These are phyloP conservation scores for Plenodomus lindquistii DNA, from an alignment of 2,329 filamentous ascomycete species.

Conservation along the genomic window DNA sequence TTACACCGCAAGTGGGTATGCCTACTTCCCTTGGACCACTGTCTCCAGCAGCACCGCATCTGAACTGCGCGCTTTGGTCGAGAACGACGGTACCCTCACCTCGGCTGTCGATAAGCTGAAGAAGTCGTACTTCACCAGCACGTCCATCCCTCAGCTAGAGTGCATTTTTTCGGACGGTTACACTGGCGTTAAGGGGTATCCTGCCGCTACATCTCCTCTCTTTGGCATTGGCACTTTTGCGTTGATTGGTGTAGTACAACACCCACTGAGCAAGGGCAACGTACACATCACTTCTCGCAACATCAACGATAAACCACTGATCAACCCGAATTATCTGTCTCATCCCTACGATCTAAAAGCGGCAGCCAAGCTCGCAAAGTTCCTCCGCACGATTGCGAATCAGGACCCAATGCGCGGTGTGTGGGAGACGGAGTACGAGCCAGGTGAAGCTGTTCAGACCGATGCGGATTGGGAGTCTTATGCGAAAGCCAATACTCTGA, in stretches of 20 bases:
- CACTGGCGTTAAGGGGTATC: constrained; percentile 46
- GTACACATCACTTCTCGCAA: constrained; percentile 29
- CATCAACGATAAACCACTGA: constrained; percentile 26
- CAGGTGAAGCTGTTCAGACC: constrained; percentile 29
- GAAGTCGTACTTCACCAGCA: constrained; percentile 39
- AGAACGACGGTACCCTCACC: constrained; percentile 15
- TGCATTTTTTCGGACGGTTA: constrained; percentile 53
- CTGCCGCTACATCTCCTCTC: constrained; percentile 26
- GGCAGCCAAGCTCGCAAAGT: constrained; percentile 19
- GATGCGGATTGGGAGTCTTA: constrained; percentile 33
- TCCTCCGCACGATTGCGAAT: constrained; percentile 33
- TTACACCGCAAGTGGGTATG: constrained; percentile 46
- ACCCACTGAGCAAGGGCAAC: constrained; percentile 38
- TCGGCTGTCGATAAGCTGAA: constrained; percentile 24
- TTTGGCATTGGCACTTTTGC: constrained; percentile 37
- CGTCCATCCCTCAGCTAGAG: constrained; percentile 48
- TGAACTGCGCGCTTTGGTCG: constrained; percentile 39
- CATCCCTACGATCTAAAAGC: constrained; percentile 33
- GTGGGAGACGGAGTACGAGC: constrained; percentile 34
- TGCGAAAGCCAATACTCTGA: constrained; percentile 19
- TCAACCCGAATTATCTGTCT: constrained; percentile 36
- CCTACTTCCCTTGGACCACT: constrained; percentile 50
- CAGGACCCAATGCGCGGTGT: constrained; percentile 30
- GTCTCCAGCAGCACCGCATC: constrained; percentile 40
- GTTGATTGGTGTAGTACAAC: constrained; percentile 41